Evolutionary conservation across 164 flowering plant species (phyloP).

Genomic region (Brasenia schreberi): DNA sequence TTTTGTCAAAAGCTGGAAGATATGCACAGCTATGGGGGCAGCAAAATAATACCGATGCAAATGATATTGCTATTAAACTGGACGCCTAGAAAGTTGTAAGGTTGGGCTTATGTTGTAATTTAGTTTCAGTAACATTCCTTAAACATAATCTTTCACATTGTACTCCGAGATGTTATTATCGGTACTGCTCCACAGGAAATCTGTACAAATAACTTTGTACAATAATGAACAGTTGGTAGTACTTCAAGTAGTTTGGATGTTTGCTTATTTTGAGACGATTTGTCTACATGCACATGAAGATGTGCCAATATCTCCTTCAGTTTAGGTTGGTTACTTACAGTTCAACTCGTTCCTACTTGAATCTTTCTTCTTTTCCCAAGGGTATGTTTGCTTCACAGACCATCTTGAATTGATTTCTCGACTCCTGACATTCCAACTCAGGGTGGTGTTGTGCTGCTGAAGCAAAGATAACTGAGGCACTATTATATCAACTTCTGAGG

Average conservation of each 20-base stretch:
- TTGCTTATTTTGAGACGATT: no score
- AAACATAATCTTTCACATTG: background rate
- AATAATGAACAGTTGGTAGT: background rate
- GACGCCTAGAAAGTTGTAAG: slow-evolving; percentile 1
- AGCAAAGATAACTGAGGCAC: no score
- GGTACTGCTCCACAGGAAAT: background rate
- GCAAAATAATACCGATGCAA: slow-evolving; percentile 59
- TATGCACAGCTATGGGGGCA: slow-evolving; percentile 97
- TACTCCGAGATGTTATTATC: background rate
- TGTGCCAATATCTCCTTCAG: background rate
- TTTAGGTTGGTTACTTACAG: no score
- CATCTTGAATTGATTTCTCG: no score
- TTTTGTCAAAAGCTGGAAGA: slow-evolving; percentile 64
- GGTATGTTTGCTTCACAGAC: background rate
- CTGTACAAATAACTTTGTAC: background rate
- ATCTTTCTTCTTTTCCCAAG: background rate
- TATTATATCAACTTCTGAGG: no score
- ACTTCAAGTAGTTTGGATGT: no score
- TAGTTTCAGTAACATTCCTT: background rate
- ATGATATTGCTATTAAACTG: slow-evolving; percentile 35
- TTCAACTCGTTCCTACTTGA: background rate
- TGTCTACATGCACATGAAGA: background rate
- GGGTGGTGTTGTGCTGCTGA: no score
- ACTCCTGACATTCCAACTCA: no score
- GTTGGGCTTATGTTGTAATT: background rate